These are phyloP conservation scores for Trypethelium eluteriae DNA, from an alignment of 495 filamentous ascomycete species.

Conservation along the genomic window DNA sequence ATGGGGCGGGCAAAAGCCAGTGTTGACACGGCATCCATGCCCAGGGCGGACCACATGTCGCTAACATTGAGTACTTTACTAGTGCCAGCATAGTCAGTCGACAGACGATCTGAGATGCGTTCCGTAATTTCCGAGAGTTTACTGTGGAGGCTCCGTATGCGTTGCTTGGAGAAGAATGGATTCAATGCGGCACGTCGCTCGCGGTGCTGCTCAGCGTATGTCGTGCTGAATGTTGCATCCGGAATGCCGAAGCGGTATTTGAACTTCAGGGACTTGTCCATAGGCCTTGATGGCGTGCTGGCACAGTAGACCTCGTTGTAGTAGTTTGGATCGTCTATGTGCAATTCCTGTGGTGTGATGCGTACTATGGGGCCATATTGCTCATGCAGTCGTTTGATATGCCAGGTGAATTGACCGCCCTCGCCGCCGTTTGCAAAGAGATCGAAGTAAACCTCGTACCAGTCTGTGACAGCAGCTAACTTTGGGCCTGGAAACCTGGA, in stretches of 20 bases:
- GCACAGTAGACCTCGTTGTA: conserved; percentile 21
- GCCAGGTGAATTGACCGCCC: conserved; percentile 20
- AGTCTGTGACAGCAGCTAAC: conserved; percentile 24
- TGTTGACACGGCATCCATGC: neutral
- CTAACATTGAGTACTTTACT: neutral
- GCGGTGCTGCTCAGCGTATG: conserved; percentile 39
- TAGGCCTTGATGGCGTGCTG: conserved; percentile 9
- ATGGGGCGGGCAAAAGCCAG: neutral
- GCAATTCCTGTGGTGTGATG: conserved; percentile 31
- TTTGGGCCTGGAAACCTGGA: conserved; percentile 22
- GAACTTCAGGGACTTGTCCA: conserved; percentile 21
- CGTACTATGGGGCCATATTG: conserved; percentile 30
- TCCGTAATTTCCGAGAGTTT: conserved; percentile 40
- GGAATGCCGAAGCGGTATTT: conserved; percentile 15
- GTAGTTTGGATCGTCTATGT: conserved; percentile 28
- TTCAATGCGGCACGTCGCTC: conserved; percentile 39
- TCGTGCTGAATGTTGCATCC: conserved; percentile 14
- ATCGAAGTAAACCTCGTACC: conserved; percentile 30
- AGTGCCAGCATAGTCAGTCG: neutral
- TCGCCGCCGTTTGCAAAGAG: conserved; percentile 11
- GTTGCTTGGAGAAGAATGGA: conserved; percentile 48
- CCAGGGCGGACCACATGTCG: no score
- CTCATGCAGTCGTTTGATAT: conserved; percentile 21
- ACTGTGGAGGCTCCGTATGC: conserved; percentile 38
- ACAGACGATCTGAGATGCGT: conserved; percentile 34